These are phyloP conservation scores for Phytophthora palmivora DNA, from an alignment of 352 stramenopile species.

Conservation along the genomic window DNA sequence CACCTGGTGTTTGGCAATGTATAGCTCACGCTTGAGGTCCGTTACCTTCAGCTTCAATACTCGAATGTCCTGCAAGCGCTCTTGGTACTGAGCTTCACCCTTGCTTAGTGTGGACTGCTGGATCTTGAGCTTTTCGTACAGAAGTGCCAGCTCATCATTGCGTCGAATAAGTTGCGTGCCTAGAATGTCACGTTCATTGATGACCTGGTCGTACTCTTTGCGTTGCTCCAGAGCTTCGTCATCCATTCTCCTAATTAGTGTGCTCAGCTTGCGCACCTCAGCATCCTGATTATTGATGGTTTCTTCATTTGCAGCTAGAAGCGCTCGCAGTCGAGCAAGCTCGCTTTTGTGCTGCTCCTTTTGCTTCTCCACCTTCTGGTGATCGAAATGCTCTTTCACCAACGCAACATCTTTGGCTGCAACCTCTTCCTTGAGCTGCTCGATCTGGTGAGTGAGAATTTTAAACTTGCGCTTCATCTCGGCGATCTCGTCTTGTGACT, in stretches of 20 bases:
- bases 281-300: conserved; percentile 95
- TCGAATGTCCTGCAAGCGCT: conserved; percentile 94
- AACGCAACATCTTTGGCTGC: conserved; percentile 94
- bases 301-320: conserved; percentile 91
- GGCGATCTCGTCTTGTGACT: conserved; percentile 95
- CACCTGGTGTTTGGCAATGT: conserved; percentile 91
- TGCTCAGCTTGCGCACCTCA: conserved; percentile 93
- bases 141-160: conserved; percentile 96
- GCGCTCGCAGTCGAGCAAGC: conserved; percentile 87
- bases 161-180: conserved; percentile 96
- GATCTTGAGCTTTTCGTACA: conserved; percentile 99
- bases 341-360: conserved; percentile 95
- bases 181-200: conserved; percentile 97
- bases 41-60: conserved; percentile 96
- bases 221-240: conserved; percentile 93
- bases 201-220: conserved; percentile 97
- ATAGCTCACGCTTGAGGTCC: conserved; percentile 93
- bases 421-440: conserved; percentile 97
- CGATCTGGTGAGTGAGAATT: conserved; percentile 96
- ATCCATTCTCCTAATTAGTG: conserved; percentile 94
- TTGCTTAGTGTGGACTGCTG: conserved; percentile 94
- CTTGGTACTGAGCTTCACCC: conserved; percentile 94
- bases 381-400: conserved; percentile 96
- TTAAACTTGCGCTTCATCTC: conserved; percentile 98
- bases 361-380: conserved; percentile 95